Evolutionary conservation across 768 basidiomycete genomes (phyloP).

Genomic region (Multifurca ochricompacta): DNA sequence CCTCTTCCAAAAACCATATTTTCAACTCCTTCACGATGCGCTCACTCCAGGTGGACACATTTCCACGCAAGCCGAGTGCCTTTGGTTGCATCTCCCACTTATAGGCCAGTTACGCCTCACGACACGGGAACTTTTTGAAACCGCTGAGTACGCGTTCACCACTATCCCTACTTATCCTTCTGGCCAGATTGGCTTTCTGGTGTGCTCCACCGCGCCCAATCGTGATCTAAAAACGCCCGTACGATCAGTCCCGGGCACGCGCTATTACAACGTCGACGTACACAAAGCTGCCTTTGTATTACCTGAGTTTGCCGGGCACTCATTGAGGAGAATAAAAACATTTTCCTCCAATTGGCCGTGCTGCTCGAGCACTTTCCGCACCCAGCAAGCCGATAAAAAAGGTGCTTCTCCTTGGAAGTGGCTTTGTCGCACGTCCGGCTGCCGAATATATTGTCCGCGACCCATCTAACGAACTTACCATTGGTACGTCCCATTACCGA

Average conservation of each 20-base stretch:
- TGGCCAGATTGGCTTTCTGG: constrained; percentile 94
- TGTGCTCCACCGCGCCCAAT: constrained; percentile 70
- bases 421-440: constrained; percentile 93
- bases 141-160: constrained; percentile 85
- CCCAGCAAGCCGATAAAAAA: constrained; percentile 51
- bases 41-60: constrained; percentile 86
- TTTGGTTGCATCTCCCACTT: constrained; percentile 89
- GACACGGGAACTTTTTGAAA: constrained; percentile 68
- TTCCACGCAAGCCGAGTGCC: constrained; percentile 91
- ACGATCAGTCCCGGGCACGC: constrained; percentile 59
- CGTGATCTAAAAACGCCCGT: constrained; percentile 68
- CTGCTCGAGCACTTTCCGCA: constrained; percentile 37
- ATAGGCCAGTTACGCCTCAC: constrained; percentile 68
- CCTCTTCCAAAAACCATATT: constrained; percentile 96
- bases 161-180: constrained; percentile 97
- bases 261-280: constrained; percentile 79
- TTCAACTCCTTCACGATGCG: constrained; percentile 86
- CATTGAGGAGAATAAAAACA: constrained; percentile 63
- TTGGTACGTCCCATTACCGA: constrained; percentile 44
- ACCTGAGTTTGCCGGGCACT: constrained; percentile 80
- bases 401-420: constrained; percentile 86
- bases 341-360: constrained; percentile 67
- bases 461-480: constrained; percentile 74
- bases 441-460: constrained; percentile 87
- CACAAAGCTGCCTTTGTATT: constrained; percentile 82